These are phyloP conservation scores for Candida ortonii DNA, from an alignment of 805 yeast species.

Conservation along the genomic window DNA sequence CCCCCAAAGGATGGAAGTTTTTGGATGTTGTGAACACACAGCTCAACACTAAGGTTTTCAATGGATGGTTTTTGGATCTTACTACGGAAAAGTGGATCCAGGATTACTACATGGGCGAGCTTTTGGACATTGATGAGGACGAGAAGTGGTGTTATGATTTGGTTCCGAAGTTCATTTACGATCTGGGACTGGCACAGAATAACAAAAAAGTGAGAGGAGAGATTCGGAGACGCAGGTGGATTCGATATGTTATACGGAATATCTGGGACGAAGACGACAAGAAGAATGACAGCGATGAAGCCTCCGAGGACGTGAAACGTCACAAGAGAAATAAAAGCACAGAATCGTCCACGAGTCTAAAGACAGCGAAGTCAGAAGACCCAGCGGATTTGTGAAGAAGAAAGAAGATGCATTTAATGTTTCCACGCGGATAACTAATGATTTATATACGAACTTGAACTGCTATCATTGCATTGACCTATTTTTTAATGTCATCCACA, in stretches of 20 bases:
- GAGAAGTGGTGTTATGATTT: conserved; percentile 86
- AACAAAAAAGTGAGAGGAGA: conserved; percentile 36
- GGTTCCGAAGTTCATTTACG: conserved; percentile 23
- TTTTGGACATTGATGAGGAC: conserved; percentile 62
- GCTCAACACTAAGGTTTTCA: conserved; percentile 17
- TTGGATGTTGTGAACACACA: conserved; percentile 13
- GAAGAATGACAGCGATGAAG: no score
- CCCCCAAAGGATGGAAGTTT: conserved; percentile 63
- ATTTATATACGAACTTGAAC: no score
- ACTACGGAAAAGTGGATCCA: conserved; percentile 64
- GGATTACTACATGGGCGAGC: conserved; percentile 44
- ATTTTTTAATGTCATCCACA: conserved; percentile 7
- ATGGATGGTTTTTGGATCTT: conserved; percentile 66
- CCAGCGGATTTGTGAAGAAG: conserved; percentile 10
- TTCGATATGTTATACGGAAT: conserved; percentile 39
- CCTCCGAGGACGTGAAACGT: conserved; percentile 4
- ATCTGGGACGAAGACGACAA: conserved; percentile 20
- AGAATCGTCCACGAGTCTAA: conserved; percentile 11
- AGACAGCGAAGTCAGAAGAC: conserved; percentile 10
- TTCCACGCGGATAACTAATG: background rate
- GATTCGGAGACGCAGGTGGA: conserved; percentile 69
- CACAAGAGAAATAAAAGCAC: conserved; percentile 12
- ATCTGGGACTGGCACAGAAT: conserved; percentile 20
- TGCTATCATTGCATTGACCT: no score
- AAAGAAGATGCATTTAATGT: conserved; percentile 5